These are phyloP conservation scores for Rhodosporidiobolus odoratus DNA, from an alignment of 768 basidiomycete genomes.

Conservation along the genomic window DNA sequence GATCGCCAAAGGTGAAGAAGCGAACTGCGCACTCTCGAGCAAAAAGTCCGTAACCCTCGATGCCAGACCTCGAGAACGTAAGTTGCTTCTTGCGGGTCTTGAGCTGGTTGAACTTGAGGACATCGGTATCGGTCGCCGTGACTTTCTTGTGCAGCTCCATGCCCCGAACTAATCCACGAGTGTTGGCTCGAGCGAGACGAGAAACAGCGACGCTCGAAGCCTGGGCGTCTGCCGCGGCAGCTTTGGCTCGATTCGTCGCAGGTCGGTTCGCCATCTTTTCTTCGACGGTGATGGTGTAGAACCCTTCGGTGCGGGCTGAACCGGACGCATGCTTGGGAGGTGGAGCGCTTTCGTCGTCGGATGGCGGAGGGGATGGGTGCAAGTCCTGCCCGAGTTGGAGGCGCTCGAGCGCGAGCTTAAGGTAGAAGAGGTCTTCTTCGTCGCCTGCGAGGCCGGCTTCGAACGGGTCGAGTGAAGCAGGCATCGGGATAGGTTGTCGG, in stretches of 20 bases:
- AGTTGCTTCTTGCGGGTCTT: conserved; percentile 94
- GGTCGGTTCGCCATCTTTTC: conserved; percentile 46
- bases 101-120: conserved; percentile 89
- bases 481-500: not conserved
- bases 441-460: conserved; percentile 45
- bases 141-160: conserved; percentile 81
- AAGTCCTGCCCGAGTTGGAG: conserved; percentile 31
- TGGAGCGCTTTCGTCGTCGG: conserved; percentile 31
- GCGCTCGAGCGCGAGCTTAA: conserved; percentile 45
- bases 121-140: conserved; percentile 61
- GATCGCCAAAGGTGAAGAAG: too few relatives aligned
- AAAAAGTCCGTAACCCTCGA: conserved; percentile 94
- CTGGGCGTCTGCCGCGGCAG: conserved; percentile 50
- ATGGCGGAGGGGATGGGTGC: conserved; percentile 35
- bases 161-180: conserved; percentile 81
- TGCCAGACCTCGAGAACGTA: conserved; percentile 86
- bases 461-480: conserved; percentile 42
- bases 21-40: conserved; percentile 70
- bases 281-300: conserved; percentile 66
- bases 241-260: conserved; percentile 68
- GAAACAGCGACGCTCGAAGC: conserved; percentile 62
- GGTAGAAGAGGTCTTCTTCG: conserved; percentile 50
- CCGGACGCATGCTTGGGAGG: conserved; percentile 75
- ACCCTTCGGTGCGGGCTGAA: conserved; percentile 87
- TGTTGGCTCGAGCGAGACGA: conserved; percentile 78